Conservation (phyloP, 2,329 filamentous ascomycete species). For the Aspergillus spinulosporus region DNA sequence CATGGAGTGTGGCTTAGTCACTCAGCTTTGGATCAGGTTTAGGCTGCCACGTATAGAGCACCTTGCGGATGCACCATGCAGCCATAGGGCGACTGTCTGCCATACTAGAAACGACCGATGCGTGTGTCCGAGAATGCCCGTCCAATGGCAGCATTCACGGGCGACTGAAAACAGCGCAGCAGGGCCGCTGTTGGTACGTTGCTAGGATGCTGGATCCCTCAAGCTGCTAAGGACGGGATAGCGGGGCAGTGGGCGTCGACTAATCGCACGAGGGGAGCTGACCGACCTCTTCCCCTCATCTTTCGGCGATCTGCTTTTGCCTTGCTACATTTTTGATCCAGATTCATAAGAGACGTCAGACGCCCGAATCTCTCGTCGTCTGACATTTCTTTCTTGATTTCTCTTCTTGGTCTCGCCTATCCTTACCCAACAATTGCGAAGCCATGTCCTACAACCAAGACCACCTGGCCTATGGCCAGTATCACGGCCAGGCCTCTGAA, state of each 20-base stretch:
- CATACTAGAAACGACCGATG: background rate
- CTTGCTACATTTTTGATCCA: background rate
- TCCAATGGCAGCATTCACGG: background rate
- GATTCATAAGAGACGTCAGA: conserved; percentile 1
- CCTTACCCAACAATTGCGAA: background rate
- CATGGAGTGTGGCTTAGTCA: conserved; percentile 13
- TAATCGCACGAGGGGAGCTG: conserved; percentile 5
- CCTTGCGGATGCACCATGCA: background rate
- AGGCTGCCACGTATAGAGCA: conserved; percentile 4
- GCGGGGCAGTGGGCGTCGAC: conserved; percentile 14
- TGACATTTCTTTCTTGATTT: background rate
- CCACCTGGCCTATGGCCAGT: conserved; percentile 57
- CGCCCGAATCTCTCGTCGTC: background rate
- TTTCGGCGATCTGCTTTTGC: background rate
- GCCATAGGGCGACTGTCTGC: background rate
- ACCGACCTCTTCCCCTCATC: conserved; percentile 12
- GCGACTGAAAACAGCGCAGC: background rate
- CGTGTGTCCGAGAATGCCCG: background rate
- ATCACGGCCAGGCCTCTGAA: conserved; percentile 37
- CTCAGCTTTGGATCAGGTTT: conserved; percentile 8
- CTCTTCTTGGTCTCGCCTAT: background rate
- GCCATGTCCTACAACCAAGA: conserved; percentile 49
- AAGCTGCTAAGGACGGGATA: conserved; percentile 2
- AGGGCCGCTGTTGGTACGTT: background rate
- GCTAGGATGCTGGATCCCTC: background rate